phyloP scores from a whole-genome alignment of 1,284 basidiomycete species.

The Cutaneotrichosporon spelunceum region DNA sequence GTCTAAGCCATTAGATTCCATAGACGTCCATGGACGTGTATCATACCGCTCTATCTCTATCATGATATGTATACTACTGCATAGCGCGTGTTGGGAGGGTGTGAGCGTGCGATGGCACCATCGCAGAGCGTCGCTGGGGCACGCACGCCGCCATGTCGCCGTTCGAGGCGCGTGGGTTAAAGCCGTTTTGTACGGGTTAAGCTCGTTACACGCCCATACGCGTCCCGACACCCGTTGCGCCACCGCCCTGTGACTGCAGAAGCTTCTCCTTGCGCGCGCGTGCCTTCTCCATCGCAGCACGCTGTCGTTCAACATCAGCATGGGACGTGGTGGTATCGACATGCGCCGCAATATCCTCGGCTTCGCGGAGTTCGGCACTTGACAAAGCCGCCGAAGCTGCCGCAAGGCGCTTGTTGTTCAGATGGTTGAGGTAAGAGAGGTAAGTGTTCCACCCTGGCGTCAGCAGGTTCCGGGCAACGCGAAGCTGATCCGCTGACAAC shows the following conservation, averaged over 20 bases:
- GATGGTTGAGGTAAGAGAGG: conserved; percentile 42
- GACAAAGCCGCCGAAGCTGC: conserved; percentile 21
- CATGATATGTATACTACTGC: conserved; percentile 3
- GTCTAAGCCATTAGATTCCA: background rate
- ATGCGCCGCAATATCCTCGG: background rate
- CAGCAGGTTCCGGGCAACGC: background rate
- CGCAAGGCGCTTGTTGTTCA: conserved; percentile 35
- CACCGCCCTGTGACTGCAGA: conserved; percentile 30
- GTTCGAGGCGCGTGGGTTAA: background rate
- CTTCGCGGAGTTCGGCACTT: conserved; percentile 19
- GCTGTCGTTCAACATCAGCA: conserved; percentile 5
- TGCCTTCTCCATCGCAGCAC: conserved; percentile 10
- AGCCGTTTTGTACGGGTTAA: background rate
- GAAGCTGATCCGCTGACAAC: no score
- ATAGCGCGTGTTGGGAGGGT: background rate
- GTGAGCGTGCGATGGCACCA: background rate
- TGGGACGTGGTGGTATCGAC: background rate
- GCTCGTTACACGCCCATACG: conserved; percentile 30
- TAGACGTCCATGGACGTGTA: conserved; percentile 1
- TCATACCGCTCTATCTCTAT: conserved; percentile 1
- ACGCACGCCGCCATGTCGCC: no score
- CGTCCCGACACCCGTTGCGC: conserved; percentile 36
- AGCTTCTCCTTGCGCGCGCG: conserved; percentile 21
- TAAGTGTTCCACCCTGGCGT: conserved; percentile 59
- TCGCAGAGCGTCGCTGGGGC: background rate